Evolutionary conservation across 1,284 basidiomycete species (phyloP).

Genomic region (Irpex sp.): DNA sequence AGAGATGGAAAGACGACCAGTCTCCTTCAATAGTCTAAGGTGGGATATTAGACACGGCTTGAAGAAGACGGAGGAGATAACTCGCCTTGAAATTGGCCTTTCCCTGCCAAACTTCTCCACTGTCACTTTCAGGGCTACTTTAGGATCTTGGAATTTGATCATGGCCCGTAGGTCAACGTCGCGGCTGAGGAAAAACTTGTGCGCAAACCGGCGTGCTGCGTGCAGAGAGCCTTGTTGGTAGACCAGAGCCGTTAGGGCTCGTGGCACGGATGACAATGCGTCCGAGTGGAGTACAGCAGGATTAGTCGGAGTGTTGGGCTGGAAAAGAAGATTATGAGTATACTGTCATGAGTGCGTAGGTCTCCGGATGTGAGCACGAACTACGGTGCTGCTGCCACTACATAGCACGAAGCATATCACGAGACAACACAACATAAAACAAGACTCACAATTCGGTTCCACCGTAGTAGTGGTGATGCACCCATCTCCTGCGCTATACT

Average conservation of each 20-base stretch:
- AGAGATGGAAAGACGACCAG: conserved; percentile 84
- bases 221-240: conserved; percentile 77
- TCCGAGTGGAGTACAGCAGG: conserved; percentile 62
- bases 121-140: conserved; percentile 75
- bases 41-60: conserved; percentile 5
- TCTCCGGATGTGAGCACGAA: not conserved
- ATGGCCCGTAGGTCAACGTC: conserved; percentile 78
- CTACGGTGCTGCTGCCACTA: not conserved
- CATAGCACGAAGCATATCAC: not conserved
- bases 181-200: conserved; percentile 82
- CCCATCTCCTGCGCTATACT: conserved; percentile 84
- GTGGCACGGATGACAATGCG: conserved; percentile 73
- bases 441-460: conserved; percentile 62
- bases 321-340: not conserved
- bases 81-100: conserved; percentile 69
- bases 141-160: conserved; percentile 89
- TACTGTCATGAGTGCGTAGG: not conserved
- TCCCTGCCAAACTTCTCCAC: conserved; percentile 77
- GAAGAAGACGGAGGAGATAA: not conserved
- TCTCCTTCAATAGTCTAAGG: conserved; percentile 82
- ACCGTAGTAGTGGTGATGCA: conserved; percentile 61
- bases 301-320: conserved; percentile 46
- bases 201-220: conserved; percentile 78
- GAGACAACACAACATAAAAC: not conserved
- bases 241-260: conserved; percentile 74